Evolutionary conservation across 208 protist species (phyloP), one percentile per base, ranked within the genome.

Genomic region (Trypanosoma melophagium): DNA sequence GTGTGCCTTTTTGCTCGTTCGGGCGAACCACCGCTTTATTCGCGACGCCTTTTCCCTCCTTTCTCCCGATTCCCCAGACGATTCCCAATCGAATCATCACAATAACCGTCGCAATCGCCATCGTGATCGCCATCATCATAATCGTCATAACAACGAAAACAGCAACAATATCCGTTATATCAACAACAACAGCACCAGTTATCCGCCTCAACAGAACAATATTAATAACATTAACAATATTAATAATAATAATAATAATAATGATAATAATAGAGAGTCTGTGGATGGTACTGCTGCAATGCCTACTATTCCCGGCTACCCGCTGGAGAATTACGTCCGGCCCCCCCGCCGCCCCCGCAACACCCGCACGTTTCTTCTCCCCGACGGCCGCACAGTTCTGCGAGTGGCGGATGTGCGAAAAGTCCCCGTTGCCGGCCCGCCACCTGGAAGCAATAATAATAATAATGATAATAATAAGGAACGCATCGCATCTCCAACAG

Each of bases 301-400:
- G 40, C 31, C 17, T 1, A 60, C 9, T 44, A 51, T 77, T 5
- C 54, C 45, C 0, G 82, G 82, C 45, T 24, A 82, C 42, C 31
- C 79, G 10, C 78, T 88, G 22, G 79, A 84, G 47, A 72, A 76
- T 42, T 79, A 79, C 42, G 72, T 88, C 17, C 82, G 69, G 10
- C 75, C 79, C 13, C 75, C 76, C 8, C 69, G 66, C 54, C 68
- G 31, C 4, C 60, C 21, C 17, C 24, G 3, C 24, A 7, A 5
- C 5, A 22, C 47, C 3, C 60, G 45, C 28, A 14, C 28, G 22
- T 66, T 42, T 54, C 12, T 74, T 42, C 69, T 84, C 0, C 82
- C 82, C 0, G 64, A 58, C 13, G 58, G 60, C 13, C 62, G 38
- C n/a, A 66, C 76, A 2, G 21, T 72, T 21, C 50, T 88, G 14